Conservation (phyloP, 1,139 yeast species). For the Taiozyma sp. region DNA sequence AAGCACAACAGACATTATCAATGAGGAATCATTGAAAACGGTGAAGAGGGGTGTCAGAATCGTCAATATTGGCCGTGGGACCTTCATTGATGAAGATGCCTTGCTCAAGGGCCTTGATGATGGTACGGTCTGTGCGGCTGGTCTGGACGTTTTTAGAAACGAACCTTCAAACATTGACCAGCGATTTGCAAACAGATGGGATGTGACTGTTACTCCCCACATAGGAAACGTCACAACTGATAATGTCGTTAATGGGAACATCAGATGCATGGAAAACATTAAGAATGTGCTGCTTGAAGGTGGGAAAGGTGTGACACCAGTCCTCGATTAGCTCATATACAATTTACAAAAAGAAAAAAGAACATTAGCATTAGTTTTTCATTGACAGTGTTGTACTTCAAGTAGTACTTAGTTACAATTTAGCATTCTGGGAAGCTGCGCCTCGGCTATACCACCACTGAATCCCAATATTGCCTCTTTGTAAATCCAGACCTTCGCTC, state of each 20-base stretch:
- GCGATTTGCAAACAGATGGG: conserved; percentile 50
- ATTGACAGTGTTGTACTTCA: not conserved
- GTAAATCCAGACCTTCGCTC: conserved; percentile 47
- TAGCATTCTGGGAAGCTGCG: not conserved
- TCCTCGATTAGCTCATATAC: conserved; percentile 3
- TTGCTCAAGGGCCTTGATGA: conserved; percentile 58
- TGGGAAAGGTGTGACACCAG: conserved; percentile 17
- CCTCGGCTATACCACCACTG: conserved; percentile 54
- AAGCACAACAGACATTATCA: conserved; percentile 51
- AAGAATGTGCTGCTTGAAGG: conserved; percentile 17
- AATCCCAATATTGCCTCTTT: conserved; percentile 56
- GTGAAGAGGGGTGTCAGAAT: conserved; percentile 55
- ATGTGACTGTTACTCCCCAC: conserved; percentile 75
- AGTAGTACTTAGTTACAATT: not conserved
- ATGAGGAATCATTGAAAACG: conserved; percentile 38
- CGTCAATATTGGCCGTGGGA: conserved; percentile 79
- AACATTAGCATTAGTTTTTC: not conserved
- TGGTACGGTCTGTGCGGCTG: conserved; percentile 71
- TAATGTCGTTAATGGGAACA: conserved; percentile 15
- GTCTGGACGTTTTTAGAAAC: conserved; percentile 71
- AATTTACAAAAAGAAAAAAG: not conserved
- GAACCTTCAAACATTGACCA: conserved; percentile 56
- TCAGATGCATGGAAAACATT: conserved; percentile 20
- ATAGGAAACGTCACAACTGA: conserved; percentile 38
- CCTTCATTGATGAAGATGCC: conserved; percentile 66